These are phyloP conservation scores for Russula sp. DNA, from an alignment of 768 basidiomycete species.

Conservation along the genomic window DNA sequence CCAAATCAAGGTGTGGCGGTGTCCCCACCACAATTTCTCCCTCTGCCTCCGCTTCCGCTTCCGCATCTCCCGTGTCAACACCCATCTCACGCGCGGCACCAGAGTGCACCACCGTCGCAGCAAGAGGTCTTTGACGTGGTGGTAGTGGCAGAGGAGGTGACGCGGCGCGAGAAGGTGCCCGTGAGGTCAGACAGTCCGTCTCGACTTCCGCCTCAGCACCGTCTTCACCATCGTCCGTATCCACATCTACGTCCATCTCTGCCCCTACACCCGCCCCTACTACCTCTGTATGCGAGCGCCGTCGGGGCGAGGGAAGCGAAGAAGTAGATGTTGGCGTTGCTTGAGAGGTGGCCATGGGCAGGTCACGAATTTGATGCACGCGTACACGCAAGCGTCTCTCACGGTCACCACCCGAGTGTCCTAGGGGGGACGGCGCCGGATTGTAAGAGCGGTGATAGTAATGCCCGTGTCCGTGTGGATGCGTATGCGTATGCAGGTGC, in stretches of 20 bases:
- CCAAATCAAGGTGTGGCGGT: constrained; percentile 51
- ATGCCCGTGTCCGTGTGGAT: constrained; percentile 18
- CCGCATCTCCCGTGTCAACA: background rate
- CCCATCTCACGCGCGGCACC: constrained; percentile 4
- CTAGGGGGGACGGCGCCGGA: background rate
- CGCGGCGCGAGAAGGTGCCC: constrained; percentile 43
- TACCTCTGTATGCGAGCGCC: constrained; percentile 25
- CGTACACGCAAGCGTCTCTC: constrained; percentile 21
- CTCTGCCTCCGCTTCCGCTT: constrained; percentile 16
- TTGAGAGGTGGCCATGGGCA: constrained; percentile 2
- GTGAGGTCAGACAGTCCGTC: constrained; percentile 54
- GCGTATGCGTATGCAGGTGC: constrained; percentile 15
- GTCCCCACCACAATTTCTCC: constrained; percentile 12
- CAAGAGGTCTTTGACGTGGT: constrained; percentile 29
- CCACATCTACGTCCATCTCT: constrained; percentile 37
- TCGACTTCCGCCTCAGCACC: constrained; percentile 45
- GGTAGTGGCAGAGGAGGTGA: constrained; percentile 52
- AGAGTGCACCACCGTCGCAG: background rate
- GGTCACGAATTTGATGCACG: constrained; percentile 19
- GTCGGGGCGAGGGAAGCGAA: background rate
- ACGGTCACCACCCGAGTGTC: background rate
- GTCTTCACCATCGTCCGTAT: constrained; percentile 32
- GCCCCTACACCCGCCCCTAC: constrained; percentile 17
- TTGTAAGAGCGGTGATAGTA: constrained; percentile 24
- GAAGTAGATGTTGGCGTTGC: background rate